phyloP scores from a whole-genome alignment of 805 yeast genomes.

The Nakazawaea holstii region DNA sequence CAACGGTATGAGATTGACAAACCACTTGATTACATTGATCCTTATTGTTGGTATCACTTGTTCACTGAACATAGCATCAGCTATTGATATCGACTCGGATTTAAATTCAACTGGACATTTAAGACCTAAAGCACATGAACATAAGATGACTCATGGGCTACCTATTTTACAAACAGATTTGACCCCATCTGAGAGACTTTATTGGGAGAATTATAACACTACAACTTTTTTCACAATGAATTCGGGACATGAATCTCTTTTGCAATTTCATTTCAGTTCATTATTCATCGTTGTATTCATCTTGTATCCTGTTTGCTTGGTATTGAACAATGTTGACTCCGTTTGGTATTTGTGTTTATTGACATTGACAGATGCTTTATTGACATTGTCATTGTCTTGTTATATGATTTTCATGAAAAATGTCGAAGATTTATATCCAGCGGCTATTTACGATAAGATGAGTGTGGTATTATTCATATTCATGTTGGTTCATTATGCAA shows the following conservation, averaged over 20 bases:
- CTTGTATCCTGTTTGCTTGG: constrained; percentile 63
- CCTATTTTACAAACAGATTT: constrained; percentile 68
- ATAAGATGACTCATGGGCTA: constrained; percentile 47
- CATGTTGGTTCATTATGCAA: constrained; percentile 45
- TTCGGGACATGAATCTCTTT: constrained; percentile 40
- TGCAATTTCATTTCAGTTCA: constrained; percentile 49
- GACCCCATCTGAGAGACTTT: constrained; percentile 64
- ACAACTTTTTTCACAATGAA: constrained; percentile 64
- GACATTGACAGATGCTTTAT: constrained; percentile 40
- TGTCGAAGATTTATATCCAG: constrained; percentile 69
- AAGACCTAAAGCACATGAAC: no score
- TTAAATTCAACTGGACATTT: no score
- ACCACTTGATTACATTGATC: no score
- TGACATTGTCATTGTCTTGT: constrained; percentile 45
- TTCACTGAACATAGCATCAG: no score
- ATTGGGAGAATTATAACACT: constrained; percentile 77
- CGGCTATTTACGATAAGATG: constrained; percentile 66
- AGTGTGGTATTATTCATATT: constrained; percentile 53
- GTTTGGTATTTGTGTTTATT: constrained; percentile 55
- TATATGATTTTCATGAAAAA: constrained; percentile 53
- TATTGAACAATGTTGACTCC: constrained; percentile 55
- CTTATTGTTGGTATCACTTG: no score
- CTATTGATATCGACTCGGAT: no score
- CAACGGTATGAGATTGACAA: no score
- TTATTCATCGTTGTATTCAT: constrained; percentile 40